A percentile compares a stretch with the other conserved stretches of the same genome.
Conservation (phyloP, 2,329 filamentous ascomycete species). For the Neopestalotiopsis sp. region DNA sequence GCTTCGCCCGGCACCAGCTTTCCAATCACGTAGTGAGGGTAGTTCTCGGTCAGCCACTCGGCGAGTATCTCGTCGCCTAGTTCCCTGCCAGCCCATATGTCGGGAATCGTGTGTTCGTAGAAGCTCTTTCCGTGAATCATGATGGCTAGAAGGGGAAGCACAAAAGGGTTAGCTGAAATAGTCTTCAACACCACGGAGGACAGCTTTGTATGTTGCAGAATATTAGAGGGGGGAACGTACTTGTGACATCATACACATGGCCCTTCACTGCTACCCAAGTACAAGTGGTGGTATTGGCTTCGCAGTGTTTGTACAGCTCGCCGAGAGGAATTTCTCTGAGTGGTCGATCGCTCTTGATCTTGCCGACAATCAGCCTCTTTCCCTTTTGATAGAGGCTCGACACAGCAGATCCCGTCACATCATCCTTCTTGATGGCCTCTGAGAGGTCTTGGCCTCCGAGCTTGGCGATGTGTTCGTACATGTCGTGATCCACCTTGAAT, state of each 20-base stretch:
- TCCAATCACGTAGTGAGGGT: conserved; percentile 14
- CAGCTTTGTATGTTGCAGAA: not conserved
- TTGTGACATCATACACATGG: conserved; percentile 21
- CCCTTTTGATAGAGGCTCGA: conserved; percentile 10
- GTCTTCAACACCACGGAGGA: not conserved
- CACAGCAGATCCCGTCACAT: conserved; percentile 8
- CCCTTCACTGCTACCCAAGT: conserved; percentile 19
- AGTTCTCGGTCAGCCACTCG: conserved; percentile 6
- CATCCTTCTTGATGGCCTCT: not conserved
- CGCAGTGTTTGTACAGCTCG: conserved; percentile 20
- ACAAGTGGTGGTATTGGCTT: conserved; percentile 3
- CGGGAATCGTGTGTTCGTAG: conserved; percentile 10
- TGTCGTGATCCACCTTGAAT: not conserved
- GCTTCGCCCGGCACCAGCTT: conserved; percentile 13
- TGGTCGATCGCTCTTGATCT: not conserved
- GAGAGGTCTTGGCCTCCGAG: conserved; percentile 18
- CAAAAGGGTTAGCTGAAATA: not conserved
- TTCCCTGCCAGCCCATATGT: conserved; percentile 9
- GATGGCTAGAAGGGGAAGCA: not conserved
- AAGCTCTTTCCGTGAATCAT: conserved; percentile 17
- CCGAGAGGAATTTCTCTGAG: conserved; percentile 17
- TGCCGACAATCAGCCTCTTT: conserved; percentile 22
- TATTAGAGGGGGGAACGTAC: conserved; percentile 13
- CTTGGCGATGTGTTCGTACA: conserved; percentile 9
- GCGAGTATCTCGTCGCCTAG: conserved; percentile 3